Conservation (phyloP, 805 yeast genomes). For the Candida manassasensis region DNA sequence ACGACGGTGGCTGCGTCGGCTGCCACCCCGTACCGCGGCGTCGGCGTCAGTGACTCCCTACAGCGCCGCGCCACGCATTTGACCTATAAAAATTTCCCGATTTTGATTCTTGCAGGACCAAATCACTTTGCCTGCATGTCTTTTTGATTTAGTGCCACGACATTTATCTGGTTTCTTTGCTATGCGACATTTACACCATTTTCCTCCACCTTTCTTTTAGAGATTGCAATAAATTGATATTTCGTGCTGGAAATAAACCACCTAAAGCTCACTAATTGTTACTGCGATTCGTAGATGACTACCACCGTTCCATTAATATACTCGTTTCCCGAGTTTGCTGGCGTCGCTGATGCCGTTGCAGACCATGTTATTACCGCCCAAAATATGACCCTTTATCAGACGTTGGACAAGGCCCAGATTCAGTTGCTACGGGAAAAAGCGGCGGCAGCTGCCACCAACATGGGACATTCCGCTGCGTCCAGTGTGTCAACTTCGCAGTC, state of each 20-base stretch:
- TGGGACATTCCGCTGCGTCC: conserved; percentile 2
- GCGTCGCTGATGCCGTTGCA: conserved; percentile 95
- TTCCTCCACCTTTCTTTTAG: no score
- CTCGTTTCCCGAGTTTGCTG: conserved; percentile 84
- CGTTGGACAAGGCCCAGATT: conserved; percentile 32
- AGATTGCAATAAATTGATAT: no score
- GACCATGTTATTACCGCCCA: conserved; percentile 91
- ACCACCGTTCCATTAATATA: conserved; percentile 91
- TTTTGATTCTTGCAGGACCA: no score
- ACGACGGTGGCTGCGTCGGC: no score
- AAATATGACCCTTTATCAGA: conserved; percentile 56
- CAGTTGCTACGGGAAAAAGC: conserved; percentile 26
- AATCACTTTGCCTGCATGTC: not conserved
- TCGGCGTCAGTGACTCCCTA: no score
- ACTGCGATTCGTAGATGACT: conserved; percentile 62
- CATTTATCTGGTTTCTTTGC: not conserved
- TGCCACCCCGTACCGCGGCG: no score
- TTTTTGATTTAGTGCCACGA: not conserved
- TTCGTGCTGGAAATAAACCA: no score
- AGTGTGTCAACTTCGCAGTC: conserved; percentile 3
- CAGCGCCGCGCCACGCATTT: no score
- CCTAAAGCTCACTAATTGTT: no score
- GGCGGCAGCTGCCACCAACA: conserved; percentile 3
- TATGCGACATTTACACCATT: conserved; percentile 1
- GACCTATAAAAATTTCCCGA: no score